phyloP scores from a whole-genome alignment of 2,329 filamentous ascomycete genomes.

The Xylariaceae sp. region DNA sequence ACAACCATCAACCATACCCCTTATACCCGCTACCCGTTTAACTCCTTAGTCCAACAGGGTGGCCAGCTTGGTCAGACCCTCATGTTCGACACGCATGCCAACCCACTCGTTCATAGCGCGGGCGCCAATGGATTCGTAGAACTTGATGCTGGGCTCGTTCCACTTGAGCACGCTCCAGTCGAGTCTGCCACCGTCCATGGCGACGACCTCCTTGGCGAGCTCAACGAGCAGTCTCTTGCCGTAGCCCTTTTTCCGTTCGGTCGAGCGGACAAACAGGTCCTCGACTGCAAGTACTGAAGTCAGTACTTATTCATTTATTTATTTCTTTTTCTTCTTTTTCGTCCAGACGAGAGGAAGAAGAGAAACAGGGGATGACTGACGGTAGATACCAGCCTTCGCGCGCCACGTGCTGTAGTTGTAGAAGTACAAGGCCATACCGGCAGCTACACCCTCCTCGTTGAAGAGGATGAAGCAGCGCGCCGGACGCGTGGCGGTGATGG shows the following conservation, averaged over 20 bases:
- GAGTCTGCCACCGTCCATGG: slow-evolving; percentile 66
- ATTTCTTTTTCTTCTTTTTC: background rate
- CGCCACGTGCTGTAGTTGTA: slow-evolving; percentile 96
- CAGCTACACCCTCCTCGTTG: slow-evolving; percentile 43
- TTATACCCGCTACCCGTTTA: background rate
- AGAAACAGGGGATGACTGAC: slow-evolving; percentile 2
- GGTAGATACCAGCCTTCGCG: slow-evolving; percentile 78
- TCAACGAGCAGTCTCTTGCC: slow-evolving; percentile 69
- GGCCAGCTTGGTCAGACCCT: slow-evolving; percentile 57
- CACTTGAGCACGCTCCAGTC: slow-evolving; percentile 92
- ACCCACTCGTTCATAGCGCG: slow-evolving; percentile 66
- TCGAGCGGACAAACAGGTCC: slow-evolving; percentile 76
- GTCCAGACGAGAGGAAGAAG: background rate
- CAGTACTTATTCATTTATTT: slow-evolving; percentile 3
- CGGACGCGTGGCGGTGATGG: slow-evolving; percentile 53
- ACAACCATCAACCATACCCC: background rate
- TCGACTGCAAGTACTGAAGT: slow-evolving; percentile 49
- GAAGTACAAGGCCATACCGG: slow-evolving; percentile 85
- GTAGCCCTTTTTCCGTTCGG: slow-evolving; percentile 69
- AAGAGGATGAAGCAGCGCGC: slow-evolving; percentile 71
- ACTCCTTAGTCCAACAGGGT: slow-evolving; percentile 33
- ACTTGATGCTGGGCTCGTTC: slow-evolving; percentile 86
- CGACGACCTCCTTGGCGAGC: slow-evolving; percentile 72
- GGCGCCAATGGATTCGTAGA: slow-evolving; percentile 72
- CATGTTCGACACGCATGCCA: slow-evolving; percentile 67